Base-by-base conservation (phyloP, 192 early-diverging fungal genomes). In the Phlyctochytrium bullatum region DNA sequence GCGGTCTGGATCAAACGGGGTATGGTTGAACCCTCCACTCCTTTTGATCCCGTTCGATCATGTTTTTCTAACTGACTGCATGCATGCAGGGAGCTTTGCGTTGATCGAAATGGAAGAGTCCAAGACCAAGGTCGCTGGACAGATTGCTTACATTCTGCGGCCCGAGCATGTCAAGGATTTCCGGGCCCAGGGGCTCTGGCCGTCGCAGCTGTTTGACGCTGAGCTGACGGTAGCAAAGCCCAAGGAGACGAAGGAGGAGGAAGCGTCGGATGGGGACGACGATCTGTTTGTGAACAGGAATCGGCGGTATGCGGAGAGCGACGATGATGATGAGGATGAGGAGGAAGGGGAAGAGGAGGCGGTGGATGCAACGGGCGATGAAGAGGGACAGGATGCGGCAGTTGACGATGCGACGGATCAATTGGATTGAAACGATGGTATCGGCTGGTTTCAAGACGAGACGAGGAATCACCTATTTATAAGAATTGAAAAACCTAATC, bases 131-230 rank as follows among this genome's bases (percentile, higher is more conserved):
- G 40, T 47, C 10, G 20, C 40, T 47, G 40, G 40, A 47, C 10
- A 47, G 40, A 47, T 47, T 47, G 40, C 20, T 20, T 20, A 47
- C 20, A 20, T 47, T 20, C 40, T 47, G 6, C 6, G 40, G 20
- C 40, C 40, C 40, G 40, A 47, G 40, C 40, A 47, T 47, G 20
- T 47, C 40, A 47, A 47, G 40, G 40, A 47, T 47, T 47, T 47
- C 10, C 6, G 20, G 40, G 20, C 10, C 40, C 6, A 14, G 40
- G 40, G 20, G 6, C 40, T 47, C 10, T 47, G 40, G 40, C 40
- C 40, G 20, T 6, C 40, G 10, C 6, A 47, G 6, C 40, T 47
- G 40, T 47, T 47, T 20, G 40, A 47, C 20, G 40, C 20, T 14
- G 40, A 47, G 20, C n/a, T n/a, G n/a, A n/a, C n/a, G n/a, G n/a